A percentile compares a stretch with the other conserved stretches of the same genome.
Evolutionary conservation across 164 flowering plant species (phyloP).

Genomic region (Euptelea pleiosperma): DNA sequence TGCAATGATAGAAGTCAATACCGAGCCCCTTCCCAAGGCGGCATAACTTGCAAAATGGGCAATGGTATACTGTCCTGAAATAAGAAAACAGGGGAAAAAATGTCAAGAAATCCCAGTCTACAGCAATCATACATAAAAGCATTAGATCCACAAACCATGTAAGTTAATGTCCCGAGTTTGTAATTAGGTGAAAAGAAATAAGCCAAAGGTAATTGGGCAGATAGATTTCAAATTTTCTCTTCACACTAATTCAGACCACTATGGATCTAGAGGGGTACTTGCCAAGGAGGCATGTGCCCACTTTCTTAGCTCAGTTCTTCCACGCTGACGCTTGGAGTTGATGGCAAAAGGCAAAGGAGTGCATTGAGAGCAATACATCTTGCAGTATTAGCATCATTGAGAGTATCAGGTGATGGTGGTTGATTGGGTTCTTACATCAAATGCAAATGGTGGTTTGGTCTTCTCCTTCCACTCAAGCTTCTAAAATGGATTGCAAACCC

Average conservation of each 20-base stretch:
- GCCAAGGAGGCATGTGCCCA: no score
- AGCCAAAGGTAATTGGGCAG: background rate
- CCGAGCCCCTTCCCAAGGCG: conserved; percentile 95
- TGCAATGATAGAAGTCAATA: conserved; percentile 86
- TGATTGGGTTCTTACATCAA: no score
- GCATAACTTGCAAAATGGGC: conserved; percentile 96
- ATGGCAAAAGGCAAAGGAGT: no score
- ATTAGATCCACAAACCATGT: background rate
- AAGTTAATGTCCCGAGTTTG: background rate
- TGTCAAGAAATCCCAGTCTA: background rate
- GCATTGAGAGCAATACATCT: no score
- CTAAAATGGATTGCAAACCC: no score
- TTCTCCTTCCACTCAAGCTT: no score
- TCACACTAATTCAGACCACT: background rate
- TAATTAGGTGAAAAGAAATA: background rate
- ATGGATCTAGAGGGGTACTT: background rate
- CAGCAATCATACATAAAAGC: background rate
- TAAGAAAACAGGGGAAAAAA: background rate
- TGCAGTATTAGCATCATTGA: no score
- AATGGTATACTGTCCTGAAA: conserved; percentile 82
- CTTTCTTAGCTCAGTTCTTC: no score
- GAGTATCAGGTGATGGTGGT: no score
- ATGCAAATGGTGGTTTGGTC: no score
- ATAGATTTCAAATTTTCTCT: background rate
- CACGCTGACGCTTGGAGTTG: no score